These are phyloP conservation scores for Isabelozyma gotoi DNA, from an alignment of 805 yeast genomes.

Conservation along the genomic window DNA sequence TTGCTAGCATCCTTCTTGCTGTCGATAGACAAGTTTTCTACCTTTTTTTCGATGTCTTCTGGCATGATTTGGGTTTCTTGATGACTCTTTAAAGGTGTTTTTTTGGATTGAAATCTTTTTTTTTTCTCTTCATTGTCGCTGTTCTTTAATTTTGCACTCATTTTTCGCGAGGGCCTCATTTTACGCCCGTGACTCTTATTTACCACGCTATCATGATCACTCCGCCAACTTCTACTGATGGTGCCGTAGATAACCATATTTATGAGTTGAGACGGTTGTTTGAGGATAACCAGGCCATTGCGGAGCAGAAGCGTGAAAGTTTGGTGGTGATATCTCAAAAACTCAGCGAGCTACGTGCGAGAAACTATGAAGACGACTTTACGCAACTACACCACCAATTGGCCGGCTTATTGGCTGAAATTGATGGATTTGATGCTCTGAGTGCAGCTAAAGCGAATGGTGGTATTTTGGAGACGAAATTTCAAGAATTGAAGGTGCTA, in stretches of 20 bases:
- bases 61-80: constrained; percentile 4
- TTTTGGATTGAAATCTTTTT: constrained; percentile 4
- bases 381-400: not conserved
- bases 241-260: constrained; percentile 4
- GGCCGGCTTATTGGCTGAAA: not conserved
- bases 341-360: not conserved
- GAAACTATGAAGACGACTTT: not conserved
- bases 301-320: constrained; percentile 6
- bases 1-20: constrained; percentile 13
- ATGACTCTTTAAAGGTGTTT: no score
- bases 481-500: no score
- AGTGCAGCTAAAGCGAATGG: no score
- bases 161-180: no score
- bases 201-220: not conserved
- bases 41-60: constrained; percentile 40
- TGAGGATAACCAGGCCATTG: constrained; percentile 6
- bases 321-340: constrained; percentile 2
- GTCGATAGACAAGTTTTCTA: constrained; percentile 41
- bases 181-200: no score
- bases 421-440: not conserved
- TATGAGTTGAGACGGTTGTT: constrained; percentile 10
- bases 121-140: not conserved
- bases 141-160: not conserved
- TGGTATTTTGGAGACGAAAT: not conserved
- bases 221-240: constrained; percentile 1